Evolutionary conservation across 2,329 filamentous ascomycete species (phyloP).

Genomic region (Aspergillus pseudoviridinutans): DNA sequence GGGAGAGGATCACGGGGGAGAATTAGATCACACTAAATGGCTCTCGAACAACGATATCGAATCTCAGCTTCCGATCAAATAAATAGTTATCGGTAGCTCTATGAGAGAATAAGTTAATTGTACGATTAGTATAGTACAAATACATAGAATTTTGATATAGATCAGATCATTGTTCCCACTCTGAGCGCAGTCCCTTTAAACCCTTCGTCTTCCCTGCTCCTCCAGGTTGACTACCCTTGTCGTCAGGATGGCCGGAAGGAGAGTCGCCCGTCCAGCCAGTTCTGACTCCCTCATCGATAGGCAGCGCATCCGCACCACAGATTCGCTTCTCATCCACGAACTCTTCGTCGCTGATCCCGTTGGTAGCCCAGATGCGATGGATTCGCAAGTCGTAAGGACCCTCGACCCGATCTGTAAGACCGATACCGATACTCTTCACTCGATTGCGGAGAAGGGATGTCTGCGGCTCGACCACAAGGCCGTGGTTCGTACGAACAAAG

Average conservation of each 20-base stretch:
- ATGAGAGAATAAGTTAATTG: constrained; percentile 2
- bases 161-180: constrained; percentile 26
- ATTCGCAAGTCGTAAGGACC: constrained; percentile 86
- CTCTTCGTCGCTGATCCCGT: constrained; percentile 50
- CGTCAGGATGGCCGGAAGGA: constrained; percentile 2
- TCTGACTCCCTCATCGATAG: constrained; percentile 32
- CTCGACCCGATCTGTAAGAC: constrained; percentile 81
- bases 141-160: constrained; percentile 4
- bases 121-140: neutral
- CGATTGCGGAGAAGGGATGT: constrained; percentile 82
- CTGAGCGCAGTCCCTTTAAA: constrained; percentile 31
- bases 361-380: constrained; percentile 87
- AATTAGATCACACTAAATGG: constrained; percentile 29
- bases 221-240: constrained; percentile 10
- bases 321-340: constrained; percentile 39
- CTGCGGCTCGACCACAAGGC: constrained; percentile 88
- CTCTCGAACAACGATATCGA: neutral
- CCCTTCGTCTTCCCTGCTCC: constrained; percentile 27
- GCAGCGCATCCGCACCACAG: constrained; percentile 37
- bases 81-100: neutral
- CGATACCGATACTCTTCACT: constrained; percentile 79
- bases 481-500: constrained; percentile 92
- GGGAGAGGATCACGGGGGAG: constrained; percentile 62
- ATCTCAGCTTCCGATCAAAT: too few relatives aligned
- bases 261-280: constrained; percentile 23